Base-by-base conservation (phyloP, 1,284 basidiomycete species). In the Peniophora sp. region DNA sequence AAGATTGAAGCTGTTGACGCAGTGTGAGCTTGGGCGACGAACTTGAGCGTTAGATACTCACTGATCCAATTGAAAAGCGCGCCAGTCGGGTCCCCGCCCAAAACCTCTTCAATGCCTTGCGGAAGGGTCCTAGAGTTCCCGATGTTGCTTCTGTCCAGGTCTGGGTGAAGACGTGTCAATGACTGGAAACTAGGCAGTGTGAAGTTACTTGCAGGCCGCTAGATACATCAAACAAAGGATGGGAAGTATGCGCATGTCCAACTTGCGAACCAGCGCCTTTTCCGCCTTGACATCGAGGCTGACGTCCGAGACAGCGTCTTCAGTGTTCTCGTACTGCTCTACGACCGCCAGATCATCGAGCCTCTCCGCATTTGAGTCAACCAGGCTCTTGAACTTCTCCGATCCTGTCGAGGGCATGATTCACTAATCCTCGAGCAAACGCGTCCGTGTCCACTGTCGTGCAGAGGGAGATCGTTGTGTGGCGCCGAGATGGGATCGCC, bases 101-200 rank as follows among this genome's bases (percentile, higher is more conserved):
- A 74, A 12, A 74, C 65, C 54, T 88, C 85, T 42, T 75, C 61
- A 1, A 82, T 76, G 3, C 89, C 66, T 12, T 32, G 27, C 2
- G 82, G 82, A 64, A 85, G 85, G 35, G 89, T 67, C 43, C 85
- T 75, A 42, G 87, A 86, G 61, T 89, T 89, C 12, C 87, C 86
- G 37, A 89, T 60, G 58, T 88, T 89, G 2, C 82, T 81, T 43
- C 87, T 75, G 62, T 88, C 86, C 47, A 89, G 70, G 58, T 81
- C 85, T 88, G 54, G 10, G 8, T 18, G 23, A 14, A 12, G 3
- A 1, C 8, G 20, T 20, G 15, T 36, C 11, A 42, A 3, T 41
- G 39, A 15, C 15, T 15, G 22, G 51, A 11, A 24, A n/a, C 18
- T 24, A 39, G 20, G 35, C 2, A 39, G 3, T 6, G 42, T 8